These are phyloP conservation scores for Penicillium sp. DNA, from an alignment of 2,329 filamentous ascomycete species.

Conservation along the genomic window DNA sequence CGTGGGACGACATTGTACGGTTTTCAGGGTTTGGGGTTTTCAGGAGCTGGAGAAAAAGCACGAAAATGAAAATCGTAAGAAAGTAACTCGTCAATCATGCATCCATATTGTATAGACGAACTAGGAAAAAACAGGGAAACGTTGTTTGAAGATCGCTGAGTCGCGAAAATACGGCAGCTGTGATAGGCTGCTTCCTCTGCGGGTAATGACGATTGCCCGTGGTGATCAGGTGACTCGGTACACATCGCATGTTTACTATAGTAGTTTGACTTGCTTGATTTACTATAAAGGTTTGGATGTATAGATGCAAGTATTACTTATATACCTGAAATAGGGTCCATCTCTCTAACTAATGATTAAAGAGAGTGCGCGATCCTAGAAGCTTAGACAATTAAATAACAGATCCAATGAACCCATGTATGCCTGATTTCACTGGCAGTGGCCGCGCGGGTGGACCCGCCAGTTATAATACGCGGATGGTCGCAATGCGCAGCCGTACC, in stretches of 20 bases:
- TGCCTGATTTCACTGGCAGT: neutral
- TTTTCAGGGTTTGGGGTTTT: neutral
- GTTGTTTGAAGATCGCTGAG: constrained; percentile 15
- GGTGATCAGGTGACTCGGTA: neutral
- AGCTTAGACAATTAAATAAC: neutral
- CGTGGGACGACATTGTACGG: constrained; percentile 16
- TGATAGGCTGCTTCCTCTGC: constrained; percentile 15
- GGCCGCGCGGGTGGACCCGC: neutral
- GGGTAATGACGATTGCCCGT: neutral
- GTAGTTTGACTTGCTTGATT: neutral
- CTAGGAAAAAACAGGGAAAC: constrained; percentile 8
- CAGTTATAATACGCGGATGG: neutral
- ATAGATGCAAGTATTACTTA: neutral
- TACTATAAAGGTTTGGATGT: too few species aligned
- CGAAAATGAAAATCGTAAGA: constrained; percentile 11
- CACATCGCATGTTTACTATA: neutral
- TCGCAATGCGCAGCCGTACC: neutral
- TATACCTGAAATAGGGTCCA: neutral
- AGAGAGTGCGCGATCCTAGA: too few species aligned
- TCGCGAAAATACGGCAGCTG: constrained; percentile 10
- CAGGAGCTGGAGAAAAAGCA: neutral
- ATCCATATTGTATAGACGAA: constrained; percentile 3
- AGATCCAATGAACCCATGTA: neutral
- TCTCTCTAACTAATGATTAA: neutral
- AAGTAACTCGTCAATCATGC: constrained; percentile 13